Percentiles rank a stretch among this genome's conserved stretches.
Conservation (phyloP, 768 basidiomycete species). For the Wakefieldia striispora region DNA sequence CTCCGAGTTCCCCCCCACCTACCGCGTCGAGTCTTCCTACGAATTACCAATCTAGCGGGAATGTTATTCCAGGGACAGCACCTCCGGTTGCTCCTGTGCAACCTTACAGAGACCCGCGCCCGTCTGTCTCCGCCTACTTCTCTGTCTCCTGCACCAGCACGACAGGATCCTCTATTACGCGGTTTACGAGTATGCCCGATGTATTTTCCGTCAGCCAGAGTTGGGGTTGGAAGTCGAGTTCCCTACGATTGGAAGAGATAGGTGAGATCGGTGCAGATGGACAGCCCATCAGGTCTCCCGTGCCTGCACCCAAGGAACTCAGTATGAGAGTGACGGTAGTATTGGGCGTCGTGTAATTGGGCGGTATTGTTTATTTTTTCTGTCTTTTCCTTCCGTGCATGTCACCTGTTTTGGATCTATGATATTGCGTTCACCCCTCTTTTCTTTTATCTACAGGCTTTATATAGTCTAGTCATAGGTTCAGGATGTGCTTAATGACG, state of each 20-base stretch:
- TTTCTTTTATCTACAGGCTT: not conserved
- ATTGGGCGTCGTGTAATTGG: constrained; percentile 62
- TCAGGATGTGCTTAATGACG: not conserved
- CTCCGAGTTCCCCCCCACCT: constrained; percentile 35
- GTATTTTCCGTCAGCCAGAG: constrained; percentile 81
- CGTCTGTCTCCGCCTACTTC: constrained; percentile 76
- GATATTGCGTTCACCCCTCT: not conserved
- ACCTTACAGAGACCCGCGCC: constrained; percentile 74
- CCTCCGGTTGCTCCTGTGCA: constrained; percentile 52
- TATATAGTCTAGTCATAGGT: not conserved
- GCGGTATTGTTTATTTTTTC: not conserved
- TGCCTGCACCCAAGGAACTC: constrained; percentile 39
- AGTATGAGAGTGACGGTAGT: constrained; percentile 81
- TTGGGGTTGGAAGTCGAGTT: constrained; percentile 88
- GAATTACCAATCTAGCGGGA: constrained; percentile 23
- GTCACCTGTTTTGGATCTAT: constrained; percentile 7
- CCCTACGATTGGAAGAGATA: constrained; percentile 50
- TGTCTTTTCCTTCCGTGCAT: not conserved
- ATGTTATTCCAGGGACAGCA: constrained; percentile 40
- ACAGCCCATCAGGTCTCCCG: constrained; percentile 29
- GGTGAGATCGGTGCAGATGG: constrained; percentile 37
- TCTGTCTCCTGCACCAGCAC: constrained; percentile 78
- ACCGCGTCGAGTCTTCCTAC: constrained; percentile 14
- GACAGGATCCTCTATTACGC: constrained; percentile 77
- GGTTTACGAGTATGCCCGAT: constrained; percentile 85